These are phyloP conservation scores for Alternaria gaisen DNA, from an alignment of 2,329 filamentous ascomycete genomes.

Conservation along the genomic window DNA sequence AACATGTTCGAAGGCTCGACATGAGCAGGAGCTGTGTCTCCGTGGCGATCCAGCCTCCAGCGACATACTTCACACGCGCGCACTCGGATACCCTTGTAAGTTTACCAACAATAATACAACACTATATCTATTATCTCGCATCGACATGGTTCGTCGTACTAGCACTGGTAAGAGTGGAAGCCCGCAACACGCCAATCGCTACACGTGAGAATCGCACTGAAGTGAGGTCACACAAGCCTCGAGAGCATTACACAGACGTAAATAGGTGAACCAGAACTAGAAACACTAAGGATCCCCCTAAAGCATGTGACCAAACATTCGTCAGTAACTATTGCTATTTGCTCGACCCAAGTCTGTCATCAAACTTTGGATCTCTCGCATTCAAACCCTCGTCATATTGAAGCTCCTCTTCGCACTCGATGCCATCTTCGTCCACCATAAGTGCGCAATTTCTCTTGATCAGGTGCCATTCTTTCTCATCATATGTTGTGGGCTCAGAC, in stretches of 20 bases:
- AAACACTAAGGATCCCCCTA: not conserved
- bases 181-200: not conserved
- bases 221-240: not conserved
- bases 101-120: not conserved
- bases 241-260: not conserved
- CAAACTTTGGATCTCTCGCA: conserved; percentile 51
- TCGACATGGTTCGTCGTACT: too few relatives aligned
- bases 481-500: conserved; percentile 64
- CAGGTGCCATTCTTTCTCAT: conserved; percentile 61
- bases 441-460: conserved; percentile 59
- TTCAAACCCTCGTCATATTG: conserved; percentile 53
- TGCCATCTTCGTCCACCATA: conserved; percentile 53
- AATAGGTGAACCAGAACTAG: not conserved
- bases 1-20: not conserved
- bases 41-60: not conserved
- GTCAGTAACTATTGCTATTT: not conserved
- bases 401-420: conserved; percentile 48
- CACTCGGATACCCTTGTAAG: not conserved
- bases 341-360: conserved; percentile 2
- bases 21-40: not conserved
- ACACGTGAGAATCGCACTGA: not conserved
- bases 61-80: not conserved
- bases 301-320: not conserved
- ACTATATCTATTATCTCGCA: not conserved
- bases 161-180: not conserved